Evolutionary conservation across 2,329 filamentous ascomycete species (phyloP).

Genomic region (Beauveria bassiana): DNA sequence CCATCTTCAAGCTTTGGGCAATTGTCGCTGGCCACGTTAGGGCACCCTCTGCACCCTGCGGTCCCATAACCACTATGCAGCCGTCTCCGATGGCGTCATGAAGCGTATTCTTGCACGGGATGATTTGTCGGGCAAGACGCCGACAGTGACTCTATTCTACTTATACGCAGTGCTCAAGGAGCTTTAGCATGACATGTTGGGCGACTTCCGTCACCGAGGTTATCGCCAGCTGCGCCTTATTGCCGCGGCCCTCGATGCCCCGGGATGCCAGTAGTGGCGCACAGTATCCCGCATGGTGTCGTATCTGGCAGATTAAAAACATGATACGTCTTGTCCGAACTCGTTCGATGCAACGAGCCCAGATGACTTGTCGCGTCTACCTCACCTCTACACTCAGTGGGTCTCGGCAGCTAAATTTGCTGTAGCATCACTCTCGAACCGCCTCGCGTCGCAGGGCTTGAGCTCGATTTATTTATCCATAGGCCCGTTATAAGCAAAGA

Average conservation of each 20-base stretch:
- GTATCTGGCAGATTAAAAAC: background rate
- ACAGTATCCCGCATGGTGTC: background rate
- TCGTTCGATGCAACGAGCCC: background rate
- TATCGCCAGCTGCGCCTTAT: background rate
- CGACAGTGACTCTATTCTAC: background rate
- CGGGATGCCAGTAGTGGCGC: background rate
- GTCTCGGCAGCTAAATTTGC: background rate
- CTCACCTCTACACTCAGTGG: background rate
- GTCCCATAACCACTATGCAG: background rate
- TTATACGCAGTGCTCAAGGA: background rate
- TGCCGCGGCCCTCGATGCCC: background rate
- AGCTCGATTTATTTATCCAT: background rate
- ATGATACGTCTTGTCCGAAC: background rate
- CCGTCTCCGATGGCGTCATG: constrained; percentile 5
- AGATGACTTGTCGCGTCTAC: background rate
- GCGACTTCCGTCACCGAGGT: constrained; percentile 2
- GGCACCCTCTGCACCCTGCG: background rate
- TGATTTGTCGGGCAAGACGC: background rate
- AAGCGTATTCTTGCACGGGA: background rate
- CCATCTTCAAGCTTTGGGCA: background rate
- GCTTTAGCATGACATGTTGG: background rate
- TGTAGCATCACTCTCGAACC: background rate
- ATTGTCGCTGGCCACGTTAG: constrained; percentile 1
- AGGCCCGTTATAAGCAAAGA: background rate
- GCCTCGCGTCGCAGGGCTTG: constrained; percentile 4